Percentiles rank a stretch among this genome's conserved stretches.
These are phyloP conservation scores for Melampsora americana DNA, from an alignment of 1,284 basidiomycete species.

Conservation along the genomic window DNA sequence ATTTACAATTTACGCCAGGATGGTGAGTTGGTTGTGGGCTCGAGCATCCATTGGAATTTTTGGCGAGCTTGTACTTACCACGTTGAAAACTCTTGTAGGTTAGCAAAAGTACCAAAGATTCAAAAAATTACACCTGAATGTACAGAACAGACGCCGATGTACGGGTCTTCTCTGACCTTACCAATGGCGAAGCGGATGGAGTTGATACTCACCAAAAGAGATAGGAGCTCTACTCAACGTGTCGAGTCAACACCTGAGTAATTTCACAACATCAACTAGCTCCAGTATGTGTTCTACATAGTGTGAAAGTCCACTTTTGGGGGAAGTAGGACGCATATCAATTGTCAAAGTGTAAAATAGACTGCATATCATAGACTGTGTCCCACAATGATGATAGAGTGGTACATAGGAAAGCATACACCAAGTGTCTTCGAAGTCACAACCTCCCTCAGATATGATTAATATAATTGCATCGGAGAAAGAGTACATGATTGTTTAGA, in stretches of 20 bases:
- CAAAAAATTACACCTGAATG: slow-evolving; percentile 28
- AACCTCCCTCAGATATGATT: neutral
- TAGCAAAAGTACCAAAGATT: slow-evolving; percentile 38
- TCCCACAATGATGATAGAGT: no score
- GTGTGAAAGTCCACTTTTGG: no score
- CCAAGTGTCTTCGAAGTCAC: neutral
- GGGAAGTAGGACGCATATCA: no score
- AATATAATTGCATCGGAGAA: neutral
- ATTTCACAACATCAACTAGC: no score
- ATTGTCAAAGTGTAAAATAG: no score
- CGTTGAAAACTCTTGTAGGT: slow-evolving; percentile 7
- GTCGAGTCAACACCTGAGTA: no score
- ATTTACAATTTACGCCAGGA: slow-evolving; percentile 35
- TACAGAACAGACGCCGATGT: slow-evolving; percentile 28
- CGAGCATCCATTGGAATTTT: neutral
- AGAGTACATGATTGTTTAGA: slow-evolving; percentile 47
- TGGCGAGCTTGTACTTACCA: neutral
- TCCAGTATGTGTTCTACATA: no score
- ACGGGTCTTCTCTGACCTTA: slow-evolving; percentile 38
- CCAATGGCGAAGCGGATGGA: slow-evolving; percentile 39
- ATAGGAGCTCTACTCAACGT: no score
- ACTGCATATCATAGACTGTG: no score
- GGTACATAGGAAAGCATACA: slow-evolving; percentile 1
- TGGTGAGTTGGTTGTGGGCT: slow-evolving; percentile 12
- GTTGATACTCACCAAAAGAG: slow-evolving; percentile 5